Evolutionary conservation across 2,329 filamentous ascomycete species (phyloP), one percentile per base, ranked within the genome.

Genomic region (Exutisphaerella laricina): DNA sequence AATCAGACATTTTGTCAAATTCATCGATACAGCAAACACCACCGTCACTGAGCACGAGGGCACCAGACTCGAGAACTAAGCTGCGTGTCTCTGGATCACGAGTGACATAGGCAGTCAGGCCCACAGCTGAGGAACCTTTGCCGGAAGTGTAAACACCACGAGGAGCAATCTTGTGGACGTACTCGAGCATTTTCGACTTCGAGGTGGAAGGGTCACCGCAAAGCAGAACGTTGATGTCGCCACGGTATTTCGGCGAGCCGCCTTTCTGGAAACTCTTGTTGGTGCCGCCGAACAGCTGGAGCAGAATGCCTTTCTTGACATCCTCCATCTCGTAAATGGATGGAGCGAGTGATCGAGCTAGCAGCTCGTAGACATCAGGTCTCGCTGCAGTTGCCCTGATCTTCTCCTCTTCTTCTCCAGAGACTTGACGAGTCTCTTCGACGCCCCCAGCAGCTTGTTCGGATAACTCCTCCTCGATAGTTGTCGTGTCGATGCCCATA

Each of bases 241-340:
- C 92, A 71, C 92, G 80, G 65, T 98, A 98, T 58, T 85, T 89
- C 5, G 92, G 92, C 60, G 86, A 95, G 45, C 89, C 92, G 43
- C 92, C 92, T 67, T 96, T 97, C 46, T 94, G 80, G 65, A 98
- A 98, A 1, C 86, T 87, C 70, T 98, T 98, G 73, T 98, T 98
- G 23, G 92, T 95, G 43, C 92, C 92, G 26, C 92, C 90, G 62
- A 98, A 98, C 29, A 98, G 79, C 61, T 98, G 92, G 3, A 98
- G 80, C 8, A 98, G 73, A 49, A 98, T 96, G 8, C 92, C 92
- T 69, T 98, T 98, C 74, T 98, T 98, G 35, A 97, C 88, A 59
- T 98, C 92, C 55, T 98, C 92, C 82, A 94, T 85, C 67, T 98
- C 92, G 69, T 94, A 96, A 59, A 98, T 84, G 46, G 89, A 96